These are phyloP conservation scores for Emmonsiellopsis sp. DNA, from an alignment of 2,329 filamentous ascomycete genomes.

Conservation along the genomic window DNA sequence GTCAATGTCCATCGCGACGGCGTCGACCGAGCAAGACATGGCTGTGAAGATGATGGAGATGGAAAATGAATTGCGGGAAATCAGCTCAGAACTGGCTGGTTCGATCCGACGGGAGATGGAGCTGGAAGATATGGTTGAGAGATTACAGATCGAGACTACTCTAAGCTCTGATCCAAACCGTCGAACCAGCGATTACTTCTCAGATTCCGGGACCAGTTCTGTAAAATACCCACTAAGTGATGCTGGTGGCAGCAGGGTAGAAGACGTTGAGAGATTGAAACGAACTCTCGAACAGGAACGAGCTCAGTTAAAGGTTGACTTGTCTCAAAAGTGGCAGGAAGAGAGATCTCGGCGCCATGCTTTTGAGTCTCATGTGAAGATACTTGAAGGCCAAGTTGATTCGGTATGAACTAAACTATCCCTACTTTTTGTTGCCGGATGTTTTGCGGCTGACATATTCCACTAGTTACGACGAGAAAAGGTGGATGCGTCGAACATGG, in stretches of 20 bases:
- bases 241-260: constrained; percentile 42
- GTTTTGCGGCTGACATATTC: constrained; percentile 35
- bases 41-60: constrained; percentile 67
- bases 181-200: constrained; percentile 94
- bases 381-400: constrained; percentile 69
- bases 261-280: constrained; percentile 74
- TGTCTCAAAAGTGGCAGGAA: constrained; percentile 78
- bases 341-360: constrained; percentile 67
- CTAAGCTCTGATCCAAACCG: constrained; percentile 50
- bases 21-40: constrained; percentile 30
- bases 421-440: background rate
- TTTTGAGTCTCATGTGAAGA: constrained; percentile 75
- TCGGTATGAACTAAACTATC: constrained; percentile 36
- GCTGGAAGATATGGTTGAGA: constrained; percentile 85
- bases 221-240: constrained; percentile 63
- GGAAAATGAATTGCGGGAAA: constrained; percentile 87
- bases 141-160: constrained; percentile 67
- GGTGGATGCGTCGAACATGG: constrained; percentile 40
- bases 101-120: constrained; percentile 96
- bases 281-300: constrained; percentile 84
- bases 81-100: constrained; percentile 82
- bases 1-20: constrained; percentile 29
- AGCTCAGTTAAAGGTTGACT: constrained; percentile 73
- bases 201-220: constrained; percentile 85
- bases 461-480: constrained; percentile 41